Evolutionary conservation across 148 eudicot species (phyloP).

Genomic region (Euryodendron excelsum): DNA sequence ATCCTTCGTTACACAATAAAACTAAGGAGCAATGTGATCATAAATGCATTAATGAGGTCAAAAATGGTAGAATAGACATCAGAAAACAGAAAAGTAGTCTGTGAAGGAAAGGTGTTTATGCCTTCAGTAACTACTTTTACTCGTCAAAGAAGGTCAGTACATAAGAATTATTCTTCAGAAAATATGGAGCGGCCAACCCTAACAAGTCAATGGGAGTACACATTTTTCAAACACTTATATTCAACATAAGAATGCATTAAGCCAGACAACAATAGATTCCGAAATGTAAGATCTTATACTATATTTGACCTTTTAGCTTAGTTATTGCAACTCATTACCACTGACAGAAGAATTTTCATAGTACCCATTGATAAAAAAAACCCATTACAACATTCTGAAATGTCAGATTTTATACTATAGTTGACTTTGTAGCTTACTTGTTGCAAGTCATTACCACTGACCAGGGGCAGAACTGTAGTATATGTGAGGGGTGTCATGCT

Average conservation of each 20-base stretch:
- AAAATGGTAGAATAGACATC: not conserved
- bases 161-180: not conserved
- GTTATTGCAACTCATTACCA: too few relatives aligned
- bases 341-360: not conserved
- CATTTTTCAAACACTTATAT: too few relatives aligned
- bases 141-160: not conserved
- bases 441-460: too few relatives aligned
- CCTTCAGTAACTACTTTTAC: not conserved
- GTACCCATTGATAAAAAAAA: not conserved
- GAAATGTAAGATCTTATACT: not conserved
- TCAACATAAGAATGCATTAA: too few relatives aligned
- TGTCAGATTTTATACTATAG: too few relatives aligned
- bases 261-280: not conserved
- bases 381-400: not conserved
- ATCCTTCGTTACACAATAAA: not conserved
- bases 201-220: too few relatives aligned
- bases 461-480: too few relatives aligned
- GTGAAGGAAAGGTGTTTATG: not conserved
- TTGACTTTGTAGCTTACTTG: too few relatives aligned
- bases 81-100: not conserved
- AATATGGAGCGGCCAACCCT: too few relatives aligned
- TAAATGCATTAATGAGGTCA: not conserved
- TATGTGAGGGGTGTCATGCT: too few relatives aligned
- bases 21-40: not conserved
- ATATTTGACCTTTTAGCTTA: not conserved